A percentile compares a stretch with the other conserved stretches of the same genome.
Conservation (phyloP, 1,139 yeast genomes). For the Nadsonia starkeyi-henricii region DNA sequence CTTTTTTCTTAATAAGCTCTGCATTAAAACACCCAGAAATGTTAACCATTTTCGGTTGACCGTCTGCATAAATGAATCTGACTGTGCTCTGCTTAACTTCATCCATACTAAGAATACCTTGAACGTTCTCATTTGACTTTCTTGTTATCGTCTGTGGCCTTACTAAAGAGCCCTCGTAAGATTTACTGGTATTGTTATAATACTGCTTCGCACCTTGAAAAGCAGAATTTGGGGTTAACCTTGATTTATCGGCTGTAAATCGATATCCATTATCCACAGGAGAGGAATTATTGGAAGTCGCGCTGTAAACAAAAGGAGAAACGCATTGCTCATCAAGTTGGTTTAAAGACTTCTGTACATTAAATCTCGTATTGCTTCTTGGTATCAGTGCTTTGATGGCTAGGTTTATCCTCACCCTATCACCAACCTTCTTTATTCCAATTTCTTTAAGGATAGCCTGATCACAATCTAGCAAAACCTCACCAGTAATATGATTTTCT, state of each 20-base stretch:
- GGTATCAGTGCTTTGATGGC: constrained; percentile 25
- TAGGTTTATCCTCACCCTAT: constrained; percentile 51
- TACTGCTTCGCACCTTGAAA: neutral
- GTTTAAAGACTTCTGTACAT: neutral
- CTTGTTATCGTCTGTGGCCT: constrained; percentile 6
- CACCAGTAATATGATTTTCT: constrained; percentile 43
- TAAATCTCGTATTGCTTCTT: neutral
- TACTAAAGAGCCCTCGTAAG: neutral
- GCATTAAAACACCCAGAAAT: constrained; percentile 76
- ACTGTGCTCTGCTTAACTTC: constrained; percentile 32
- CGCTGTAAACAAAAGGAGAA: constrained; percentile 7
- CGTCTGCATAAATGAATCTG: constrained; percentile 46
- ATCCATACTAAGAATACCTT: constrained; percentile 17
- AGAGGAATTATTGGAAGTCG: constrained; percentile 4
- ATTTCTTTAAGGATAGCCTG: constrained; percentile 54
- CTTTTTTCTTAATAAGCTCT: constrained; percentile 58
- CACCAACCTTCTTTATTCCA: constrained; percentile 72
- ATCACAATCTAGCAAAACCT: constrained; percentile 52
- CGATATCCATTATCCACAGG: constrained; percentile 13
- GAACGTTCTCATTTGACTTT: constrained; percentile 7
- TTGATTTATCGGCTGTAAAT: constrained; percentile 2
- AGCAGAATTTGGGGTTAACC: constrained; percentile 7
- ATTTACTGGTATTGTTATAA: neutral
- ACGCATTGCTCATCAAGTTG: constrained; percentile 7
- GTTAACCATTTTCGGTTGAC: constrained; percentile 58